phyloP scores from a whole-genome alignment of 495 filamentous ascomycete species.

The Emericellopsis terricola region DNA sequence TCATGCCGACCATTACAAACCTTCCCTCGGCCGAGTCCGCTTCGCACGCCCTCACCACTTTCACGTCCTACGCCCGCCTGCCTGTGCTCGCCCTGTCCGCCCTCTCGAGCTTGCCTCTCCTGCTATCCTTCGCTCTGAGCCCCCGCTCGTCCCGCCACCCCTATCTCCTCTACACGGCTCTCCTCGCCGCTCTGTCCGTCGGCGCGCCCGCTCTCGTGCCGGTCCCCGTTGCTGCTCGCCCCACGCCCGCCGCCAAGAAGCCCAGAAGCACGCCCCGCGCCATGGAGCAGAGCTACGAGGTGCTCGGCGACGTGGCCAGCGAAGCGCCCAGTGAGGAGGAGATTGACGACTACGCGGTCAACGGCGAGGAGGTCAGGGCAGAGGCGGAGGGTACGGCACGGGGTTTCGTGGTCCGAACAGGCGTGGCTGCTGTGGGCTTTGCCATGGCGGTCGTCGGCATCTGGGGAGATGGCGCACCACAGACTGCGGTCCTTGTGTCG shows the following conservation, averaged over 20 bases:
- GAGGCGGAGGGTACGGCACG: slow-evolving; percentile 49
- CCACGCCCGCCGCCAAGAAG: slow-evolving; percentile 7
- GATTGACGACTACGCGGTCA: slow-evolving; percentile 35
- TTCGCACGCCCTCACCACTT: slow-evolving; percentile 41
- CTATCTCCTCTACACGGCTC: slow-evolving; percentile 63
- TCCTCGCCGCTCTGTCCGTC: slow-evolving; percentile 36
- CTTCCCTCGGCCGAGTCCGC: slow-evolving; percentile 56
- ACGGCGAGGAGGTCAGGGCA: slow-evolving; percentile 63
- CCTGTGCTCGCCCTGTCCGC: slow-evolving; percentile 42
- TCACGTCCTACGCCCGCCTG: slow-evolving; percentile 37
- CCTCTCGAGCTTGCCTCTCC: slow-evolving; percentile 42
- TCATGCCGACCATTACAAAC: slow-evolving; percentile 56
- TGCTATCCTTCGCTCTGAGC: slow-evolving; percentile 56
- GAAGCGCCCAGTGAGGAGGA: slow-evolving; percentile 24
- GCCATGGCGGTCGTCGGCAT: slow-evolving; percentile 64
- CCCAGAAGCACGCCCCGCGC: slow-evolving; percentile 6
- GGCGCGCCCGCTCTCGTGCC: slow-evolving; percentile 27
- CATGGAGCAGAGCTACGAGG: slow-evolving; percentile 47
- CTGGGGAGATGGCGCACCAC: slow-evolving; percentile 59
- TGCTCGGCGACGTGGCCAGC: slow-evolving; percentile 31
- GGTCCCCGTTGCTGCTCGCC: slow-evolving; percentile 4
- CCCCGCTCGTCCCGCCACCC: slow-evolving; percentile 56
- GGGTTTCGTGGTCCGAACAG: slow-evolving; percentile 40
- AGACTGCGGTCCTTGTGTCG: slow-evolving; percentile 1
- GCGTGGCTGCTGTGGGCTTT: slow-evolving; percentile 47